Evolutionary conservation across 257 asterid species (phyloP).

Genomic region (Lavandula angustifolia): DNA sequence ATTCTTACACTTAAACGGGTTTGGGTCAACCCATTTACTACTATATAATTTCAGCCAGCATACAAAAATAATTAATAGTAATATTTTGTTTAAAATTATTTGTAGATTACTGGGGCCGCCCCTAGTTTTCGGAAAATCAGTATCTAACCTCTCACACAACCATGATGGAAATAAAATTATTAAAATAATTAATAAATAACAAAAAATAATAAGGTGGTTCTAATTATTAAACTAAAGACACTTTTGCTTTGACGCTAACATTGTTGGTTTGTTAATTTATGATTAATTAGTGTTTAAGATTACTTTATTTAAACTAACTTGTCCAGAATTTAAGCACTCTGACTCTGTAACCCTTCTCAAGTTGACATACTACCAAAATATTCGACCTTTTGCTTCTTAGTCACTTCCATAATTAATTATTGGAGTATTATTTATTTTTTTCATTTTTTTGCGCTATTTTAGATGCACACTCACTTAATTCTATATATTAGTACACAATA

Average conservation of each 20-base stretch:
- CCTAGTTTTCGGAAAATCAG: conserved; percentile 40
- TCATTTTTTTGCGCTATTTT: background rate
- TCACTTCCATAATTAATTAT: conserved; percentile 26
- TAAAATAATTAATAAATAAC: conserved; percentile 4
- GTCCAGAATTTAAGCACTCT: conserved; percentile 4
- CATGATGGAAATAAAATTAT: conserved; percentile 14
- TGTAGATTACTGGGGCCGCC: background rate
- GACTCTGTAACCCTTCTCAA: background rate
- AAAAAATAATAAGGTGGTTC: background rate
- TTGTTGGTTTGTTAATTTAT: conserved; percentile 21
- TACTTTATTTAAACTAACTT: conserved; percentile 13
- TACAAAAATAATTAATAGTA: too few species aligned
- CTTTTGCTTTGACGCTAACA: conserved; percentile 16
- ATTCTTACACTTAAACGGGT: too few species aligned
- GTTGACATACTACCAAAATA: conserved; percentile 24
- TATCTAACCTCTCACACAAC: conserved; percentile 27
- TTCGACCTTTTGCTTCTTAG: conserved; percentile 27
- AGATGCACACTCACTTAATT: too few species aligned
- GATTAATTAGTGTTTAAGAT: conserved; percentile 20
- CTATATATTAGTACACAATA: too few species aligned
- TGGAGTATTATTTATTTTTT: too few species aligned
- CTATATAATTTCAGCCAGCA: too few species aligned
- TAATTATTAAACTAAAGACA: conserved; percentile 18
- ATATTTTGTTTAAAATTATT: background rate
- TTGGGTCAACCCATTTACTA: too few species aligned